A percentile compares a stretch with the other conserved stretches of the same genome.
Evolutionary conservation across 2,329 filamentous ascomycete genomes (phyloP).

Genomic region (Phialocephala sp.): DNA sequence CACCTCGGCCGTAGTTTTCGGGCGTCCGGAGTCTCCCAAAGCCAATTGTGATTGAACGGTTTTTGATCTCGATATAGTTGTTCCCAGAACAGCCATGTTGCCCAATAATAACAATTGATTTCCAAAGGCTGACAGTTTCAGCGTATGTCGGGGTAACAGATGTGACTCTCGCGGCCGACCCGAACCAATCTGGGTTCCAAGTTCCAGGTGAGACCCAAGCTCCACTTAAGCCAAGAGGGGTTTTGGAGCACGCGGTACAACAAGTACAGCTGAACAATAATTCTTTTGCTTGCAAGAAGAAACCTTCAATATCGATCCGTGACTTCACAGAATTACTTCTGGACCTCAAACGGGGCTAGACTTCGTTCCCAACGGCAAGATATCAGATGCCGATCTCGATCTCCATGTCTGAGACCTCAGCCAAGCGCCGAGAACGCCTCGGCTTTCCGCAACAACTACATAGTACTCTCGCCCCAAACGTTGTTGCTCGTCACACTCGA

Average conservation of each 20-base stretch:
- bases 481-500: background rate
- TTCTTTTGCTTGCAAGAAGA: background rate
- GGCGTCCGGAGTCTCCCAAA: background rate
- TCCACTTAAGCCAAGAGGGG: background rate
- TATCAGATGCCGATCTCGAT: constrained; percentile 4
- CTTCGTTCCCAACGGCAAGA: background rate
- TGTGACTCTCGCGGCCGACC: background rate
- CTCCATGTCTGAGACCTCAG: background rate
- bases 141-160: background rate
- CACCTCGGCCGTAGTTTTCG: background rate
- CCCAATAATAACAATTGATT: background rate
- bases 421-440: constrained; percentile 5
- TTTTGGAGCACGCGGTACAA: background rate
- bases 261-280: background rate
- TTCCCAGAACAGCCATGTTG: background rate
- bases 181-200: constrained; percentile 13
- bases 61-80: background rate
- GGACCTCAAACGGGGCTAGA: background rate
- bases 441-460: background rate
- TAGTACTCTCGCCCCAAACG: background rate
- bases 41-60: background rate
- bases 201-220: constrained; percentile 9
- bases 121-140: constrained; percentile 6
- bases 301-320: background rate
- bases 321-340: background rate